phyloP scores from a whole-genome alignment of 208 protist genomes.

The Leishmania aethiopica region DNA sequence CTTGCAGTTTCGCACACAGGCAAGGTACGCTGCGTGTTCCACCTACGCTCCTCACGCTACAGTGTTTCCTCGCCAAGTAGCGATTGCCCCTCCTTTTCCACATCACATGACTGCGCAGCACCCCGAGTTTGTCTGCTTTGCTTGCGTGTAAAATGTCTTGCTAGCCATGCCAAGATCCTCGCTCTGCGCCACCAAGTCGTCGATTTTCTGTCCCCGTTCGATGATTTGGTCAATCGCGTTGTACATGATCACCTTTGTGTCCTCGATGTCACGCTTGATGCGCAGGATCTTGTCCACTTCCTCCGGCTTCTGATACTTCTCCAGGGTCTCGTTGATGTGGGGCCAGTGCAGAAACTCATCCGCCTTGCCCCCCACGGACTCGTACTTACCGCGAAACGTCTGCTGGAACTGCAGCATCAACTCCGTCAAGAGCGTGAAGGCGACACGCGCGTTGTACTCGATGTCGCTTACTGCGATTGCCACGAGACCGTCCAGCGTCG shows the following conservation, averaged over 20 bases:
- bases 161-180: conserved; percentile 83
- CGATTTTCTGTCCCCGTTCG: conserved; percentile 89
- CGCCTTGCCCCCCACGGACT: conserved; percentile 39
- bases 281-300: conserved; percentile 90
- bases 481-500: conserved; percentile 77
- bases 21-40: not conserved
- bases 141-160: conserved; percentile 91
- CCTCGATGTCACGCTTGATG: conserved; percentile 91
- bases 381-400: conserved; percentile 89
- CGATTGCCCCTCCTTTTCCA: not conserved
- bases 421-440: conserved; percentile 85
- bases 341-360: conserved; percentile 88
- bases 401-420: conserved; percentile 74
- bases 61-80: not conserved
- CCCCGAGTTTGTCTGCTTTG: conserved; percentile 89
- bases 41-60: not conserved
- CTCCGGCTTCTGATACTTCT: conserved; percentile 89
- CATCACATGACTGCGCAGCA: conserved; percentile 87
- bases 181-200: conserved; percentile 85
- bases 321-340: conserved; percentile 69
- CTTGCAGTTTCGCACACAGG: not conserved
- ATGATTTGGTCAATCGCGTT: conserved; percentile 93
- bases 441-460: conserved; percentile 86
- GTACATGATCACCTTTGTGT: conserved; percentile 93
- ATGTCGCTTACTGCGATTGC: conserved; percentile 84